These are phyloP conservation scores for Nannochloropsis gaditana DNA, from an alignment of 108 stramenopile genomes.

Conservation along the genomic window DNA sequence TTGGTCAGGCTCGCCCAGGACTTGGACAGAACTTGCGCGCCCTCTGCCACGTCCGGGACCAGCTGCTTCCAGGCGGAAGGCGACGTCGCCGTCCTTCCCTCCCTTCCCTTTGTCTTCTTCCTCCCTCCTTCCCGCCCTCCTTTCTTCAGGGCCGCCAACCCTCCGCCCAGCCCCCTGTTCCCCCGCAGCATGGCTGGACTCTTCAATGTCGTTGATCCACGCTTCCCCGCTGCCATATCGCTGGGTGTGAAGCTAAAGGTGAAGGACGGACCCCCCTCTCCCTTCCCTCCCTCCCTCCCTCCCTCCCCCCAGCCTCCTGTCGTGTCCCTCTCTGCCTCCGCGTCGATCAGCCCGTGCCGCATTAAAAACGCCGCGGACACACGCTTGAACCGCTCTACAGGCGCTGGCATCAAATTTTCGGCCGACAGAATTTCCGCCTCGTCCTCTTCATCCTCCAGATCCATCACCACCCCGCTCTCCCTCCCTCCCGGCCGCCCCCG, in stretches of 20 bases:
- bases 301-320: constrained; percentile 7
- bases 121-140: neutral
- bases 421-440: neutral
- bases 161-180: neutral
- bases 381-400: neutral
- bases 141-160: neutral
- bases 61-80: neutral
- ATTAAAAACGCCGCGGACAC: neutral
- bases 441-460: neutral
- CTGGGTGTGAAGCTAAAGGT: neutral
- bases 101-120: neutral
- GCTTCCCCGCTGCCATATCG: neutral
- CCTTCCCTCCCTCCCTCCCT: neutral
- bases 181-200: neutral
- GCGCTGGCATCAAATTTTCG: neutral
- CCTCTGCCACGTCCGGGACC: neutral
- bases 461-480: neutral
- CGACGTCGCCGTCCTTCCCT: neutral
- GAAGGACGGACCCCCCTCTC: neutral
- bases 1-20: neutral
- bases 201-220: neutral
- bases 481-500: neutral
- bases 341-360: neutral
- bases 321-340: neutral
- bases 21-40: neutral